Evolutionary conservation across 2,329 filamentous ascomycete species (phyloP).

Genomic region (Phoma sp.): DNA sequence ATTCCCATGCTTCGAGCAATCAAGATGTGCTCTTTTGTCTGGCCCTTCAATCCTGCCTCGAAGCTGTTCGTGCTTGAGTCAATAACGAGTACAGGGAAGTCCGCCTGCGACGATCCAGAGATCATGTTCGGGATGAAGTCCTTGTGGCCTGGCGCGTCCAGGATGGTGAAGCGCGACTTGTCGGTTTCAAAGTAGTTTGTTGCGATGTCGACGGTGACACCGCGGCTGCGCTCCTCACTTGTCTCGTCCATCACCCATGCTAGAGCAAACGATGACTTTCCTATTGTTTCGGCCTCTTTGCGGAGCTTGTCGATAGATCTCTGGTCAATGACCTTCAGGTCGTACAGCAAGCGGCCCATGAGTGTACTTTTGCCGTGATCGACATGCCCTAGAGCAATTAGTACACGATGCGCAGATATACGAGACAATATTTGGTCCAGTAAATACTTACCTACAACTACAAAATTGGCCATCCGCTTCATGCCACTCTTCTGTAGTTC

Average conservation of each 20-base stretch:
- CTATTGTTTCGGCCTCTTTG: constrained; percentile 86
- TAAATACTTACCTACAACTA: constrained; percentile 77
- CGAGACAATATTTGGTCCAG: neutral
- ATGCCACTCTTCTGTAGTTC: constrained; percentile 77
- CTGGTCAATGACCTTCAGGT: constrained; percentile 86
- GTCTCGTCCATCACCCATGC: constrained; percentile 97
- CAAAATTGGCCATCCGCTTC: constrained; percentile 87
- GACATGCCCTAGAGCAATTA: constrained; percentile 73
- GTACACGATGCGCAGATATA: neutral
- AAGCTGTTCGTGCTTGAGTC: constrained; percentile 91
- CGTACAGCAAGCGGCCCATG: constrained; percentile 91
- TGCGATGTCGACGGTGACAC: constrained; percentile 96
- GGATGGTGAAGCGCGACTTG: constrained; percentile 85
- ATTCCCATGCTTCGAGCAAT: constrained; percentile 91
- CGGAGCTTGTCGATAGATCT: constrained; percentile 86
- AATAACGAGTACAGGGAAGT: constrained; percentile 93
- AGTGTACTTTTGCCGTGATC: constrained; percentile 97
- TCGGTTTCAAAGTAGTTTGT: constrained; percentile 94
- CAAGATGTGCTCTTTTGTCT: constrained; percentile 92
- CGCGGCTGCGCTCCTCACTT: constrained; percentile 83
- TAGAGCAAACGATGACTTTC: constrained; percentile 93
- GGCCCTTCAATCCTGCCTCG: constrained; percentile 89
- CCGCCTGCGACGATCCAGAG: constrained; percentile 91
- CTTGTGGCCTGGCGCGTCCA: constrained; percentile 91
- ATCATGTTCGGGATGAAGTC: constrained; percentile 99